Evolutionary conservation across 495 filamentous ascomycete species (phyloP).

Genomic region (Peziza echinospora): DNA sequence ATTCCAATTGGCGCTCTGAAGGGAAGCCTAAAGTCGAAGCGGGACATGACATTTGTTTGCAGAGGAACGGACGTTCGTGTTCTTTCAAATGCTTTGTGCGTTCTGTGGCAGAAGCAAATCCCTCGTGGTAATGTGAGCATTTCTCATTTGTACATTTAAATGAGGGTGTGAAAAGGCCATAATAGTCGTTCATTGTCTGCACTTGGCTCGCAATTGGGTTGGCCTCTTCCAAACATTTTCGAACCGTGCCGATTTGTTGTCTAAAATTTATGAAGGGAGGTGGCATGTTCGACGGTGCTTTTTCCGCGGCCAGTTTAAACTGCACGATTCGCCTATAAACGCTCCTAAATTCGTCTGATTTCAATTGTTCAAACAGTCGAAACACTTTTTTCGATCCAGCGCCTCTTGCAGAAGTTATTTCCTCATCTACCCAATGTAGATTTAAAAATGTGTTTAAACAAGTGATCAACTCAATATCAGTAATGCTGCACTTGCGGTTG

Average conservation of each 20-base stretch:
- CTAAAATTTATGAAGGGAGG: not conserved
- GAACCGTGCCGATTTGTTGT: constrained; percentile 2
- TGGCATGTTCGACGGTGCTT: not conserved
- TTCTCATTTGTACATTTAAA: constrained; percentile 20
- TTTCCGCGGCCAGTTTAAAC: not conserved
- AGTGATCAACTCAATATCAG: not conserved
- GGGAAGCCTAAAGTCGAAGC: constrained; percentile 17
- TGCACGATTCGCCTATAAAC: no score
- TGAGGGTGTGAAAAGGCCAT: constrained; percentile 1
- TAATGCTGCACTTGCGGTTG: not conserved
- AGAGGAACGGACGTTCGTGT: constrained; percentile 18
- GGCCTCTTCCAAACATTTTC: constrained; percentile 5
- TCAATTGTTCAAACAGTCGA: constrained; percentile 3
- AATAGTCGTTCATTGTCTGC: constrained; percentile 13
- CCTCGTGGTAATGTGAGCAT: constrained; percentile 20
- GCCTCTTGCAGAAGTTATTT: not conserved
- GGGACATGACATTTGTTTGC: constrained; percentile 12
- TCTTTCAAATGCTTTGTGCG: constrained; percentile 17
- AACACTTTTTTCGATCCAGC: not conserved
- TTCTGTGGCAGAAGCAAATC: constrained; percentile 12
- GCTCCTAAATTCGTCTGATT: no score
- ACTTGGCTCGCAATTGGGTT: constrained; percentile 10
- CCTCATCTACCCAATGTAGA: not conserved
- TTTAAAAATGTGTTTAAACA: constrained; percentile 3
- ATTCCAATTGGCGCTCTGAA: constrained; percentile 12